A percentile compares a stretch with the other conserved stretches of the same genome.
Evolutionary conservation across 2,329 filamentous ascomycete species (phyloP).

Genomic region (Arthroderma sp.): DNA sequence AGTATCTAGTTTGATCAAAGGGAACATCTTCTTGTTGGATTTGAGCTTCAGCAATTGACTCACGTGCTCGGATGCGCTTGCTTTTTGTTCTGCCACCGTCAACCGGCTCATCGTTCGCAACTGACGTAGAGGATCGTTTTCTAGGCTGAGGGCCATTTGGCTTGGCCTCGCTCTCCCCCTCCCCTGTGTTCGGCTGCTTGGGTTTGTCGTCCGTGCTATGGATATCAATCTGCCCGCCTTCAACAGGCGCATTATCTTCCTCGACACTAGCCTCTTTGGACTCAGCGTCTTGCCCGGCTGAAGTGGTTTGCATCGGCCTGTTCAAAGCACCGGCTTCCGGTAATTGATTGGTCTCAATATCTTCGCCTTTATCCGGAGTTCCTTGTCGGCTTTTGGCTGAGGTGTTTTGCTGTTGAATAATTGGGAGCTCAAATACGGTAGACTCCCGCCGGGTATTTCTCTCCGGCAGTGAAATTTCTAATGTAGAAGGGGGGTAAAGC

Average conservation of each 20-base stretch:
- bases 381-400: slow-evolving; percentile 5
- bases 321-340: too few species aligned
- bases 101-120: slow-evolving; percentile 43
- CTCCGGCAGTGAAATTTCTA: slow-evolving; percentile 30
- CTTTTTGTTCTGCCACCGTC: slow-evolving; percentile 47
- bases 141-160: slow-evolving; percentile 22
- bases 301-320: too few species aligned
- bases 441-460: background rate
- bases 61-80: slow-evolving; percentile 47
- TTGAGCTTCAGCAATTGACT: slow-evolving; percentile 38
- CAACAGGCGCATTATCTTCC: too few species aligned
- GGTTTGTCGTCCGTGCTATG: background rate
- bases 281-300: too few species aligned
- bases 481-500: slow-evolving; percentile 24
- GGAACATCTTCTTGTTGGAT: slow-evolving; percentile 34
- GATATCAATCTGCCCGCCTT: too few species aligned
- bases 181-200: slow-evolving; percentile 13
- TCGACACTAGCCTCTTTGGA: too few species aligned
- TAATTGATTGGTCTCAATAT: too few species aligned
- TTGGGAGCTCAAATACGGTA: slow-evolving; percentile 5
- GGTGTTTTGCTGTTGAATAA: slow-evolving; percentile 1
- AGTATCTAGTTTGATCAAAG: slow-evolving; percentile 40
- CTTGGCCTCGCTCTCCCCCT: slow-evolving; percentile 22
- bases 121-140: slow-evolving; percentile 49
- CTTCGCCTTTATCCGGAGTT: slow-evolving; percentile 1